Conservation (phyloP, 768 basidiomycete genomes). For the Panus rudis region DNA sequence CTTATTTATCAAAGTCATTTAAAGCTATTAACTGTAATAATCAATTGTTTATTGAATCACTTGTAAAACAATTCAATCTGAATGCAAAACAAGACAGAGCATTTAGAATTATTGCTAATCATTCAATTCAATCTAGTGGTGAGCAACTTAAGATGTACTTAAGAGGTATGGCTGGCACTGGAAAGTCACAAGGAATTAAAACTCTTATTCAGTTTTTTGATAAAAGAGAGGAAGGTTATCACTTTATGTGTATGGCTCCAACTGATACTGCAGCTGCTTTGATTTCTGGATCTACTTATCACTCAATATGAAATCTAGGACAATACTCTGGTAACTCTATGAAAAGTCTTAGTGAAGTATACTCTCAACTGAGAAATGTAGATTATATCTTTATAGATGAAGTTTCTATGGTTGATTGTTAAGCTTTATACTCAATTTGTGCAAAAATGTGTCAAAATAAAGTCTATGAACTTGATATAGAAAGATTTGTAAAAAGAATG, state of each 20-base stretch:
- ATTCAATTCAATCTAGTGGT: slow-evolving; percentile 1
- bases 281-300: slow-evolving; percentile 18
- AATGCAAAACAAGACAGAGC: slow-evolving; percentile 15
- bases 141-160: slow-evolving; percentile 16
- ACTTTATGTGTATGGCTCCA: slow-evolving; percentile 12
- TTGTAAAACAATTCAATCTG: slow-evolving; percentile 5
- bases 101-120: slow-evolving; percentile 15
- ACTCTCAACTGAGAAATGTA: neutral
- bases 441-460: neutral
- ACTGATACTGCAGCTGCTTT: slow-evolving; percentile 14
- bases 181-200: slow-evolving; percentile 16
- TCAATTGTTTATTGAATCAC: neutral
- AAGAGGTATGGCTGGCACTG: slow-evolving; percentile 19
- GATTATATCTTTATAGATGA: neutral
- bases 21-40: neutral
- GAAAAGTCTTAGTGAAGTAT: neutral
- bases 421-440: neutral
- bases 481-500: too few relatives aligned
- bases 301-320: slow-evolving; percentile 9
- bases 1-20: neutral
- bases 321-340: neutral
- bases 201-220: slow-evolving; percentile 11
- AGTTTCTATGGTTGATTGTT: neutral
- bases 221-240: slow-evolving; percentile 1
- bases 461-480: too few relatives aligned